These are phyloP conservation scores for Botrytis aclada DNA, from an alignment of 2,329 filamentous ascomycete species.

Conservation along the genomic window DNA sequence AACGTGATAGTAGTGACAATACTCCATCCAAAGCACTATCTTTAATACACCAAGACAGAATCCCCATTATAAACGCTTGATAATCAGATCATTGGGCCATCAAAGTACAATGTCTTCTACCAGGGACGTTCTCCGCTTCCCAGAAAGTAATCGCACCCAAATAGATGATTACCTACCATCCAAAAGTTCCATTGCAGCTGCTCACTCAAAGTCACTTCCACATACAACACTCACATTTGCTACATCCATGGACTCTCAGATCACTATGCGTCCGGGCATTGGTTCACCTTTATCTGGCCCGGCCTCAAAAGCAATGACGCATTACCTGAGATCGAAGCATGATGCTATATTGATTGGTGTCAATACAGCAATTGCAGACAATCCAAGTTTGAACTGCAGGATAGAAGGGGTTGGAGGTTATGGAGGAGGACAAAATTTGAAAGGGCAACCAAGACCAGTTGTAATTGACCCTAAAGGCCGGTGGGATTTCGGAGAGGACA, in stretches of 20 bases:
- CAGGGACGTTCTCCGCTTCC: constrained; percentile 8
- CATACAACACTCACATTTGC: constrained; percentile 85
- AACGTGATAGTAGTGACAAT: background rate
- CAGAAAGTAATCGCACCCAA: background rate
- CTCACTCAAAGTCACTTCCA: constrained; percentile 30
- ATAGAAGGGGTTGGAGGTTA: constrained; percentile 48
- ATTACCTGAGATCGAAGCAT: constrained; percentile 79
- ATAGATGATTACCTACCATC: constrained; percentile 15
- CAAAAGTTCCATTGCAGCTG: background rate
- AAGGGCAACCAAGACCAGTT: constrained; percentile 18
- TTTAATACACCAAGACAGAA: background rate
- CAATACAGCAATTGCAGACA: constrained; percentile 78
- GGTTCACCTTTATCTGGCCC: constrained; percentile 81
- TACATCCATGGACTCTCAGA: constrained; percentile 77
- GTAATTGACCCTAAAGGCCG: constrained; percentile 40
- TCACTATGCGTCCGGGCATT: constrained; percentile 53
- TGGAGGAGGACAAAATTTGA: constrained; percentile 42
- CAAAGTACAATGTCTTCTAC: background rate
- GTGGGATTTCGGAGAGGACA: constrained; percentile 22
- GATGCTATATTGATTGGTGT: constrained; percentile 83
- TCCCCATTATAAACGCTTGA: background rate
- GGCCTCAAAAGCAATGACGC: constrained; percentile 86
- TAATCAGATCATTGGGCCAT: no score
- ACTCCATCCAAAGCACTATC: background rate
- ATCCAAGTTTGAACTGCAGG: constrained; percentile 82